These are phyloP conservation scores for Aphanoascus verrucosus DNA, from an alignment of 2,329 filamentous ascomycete genomes.

Conservation along the genomic window DNA sequence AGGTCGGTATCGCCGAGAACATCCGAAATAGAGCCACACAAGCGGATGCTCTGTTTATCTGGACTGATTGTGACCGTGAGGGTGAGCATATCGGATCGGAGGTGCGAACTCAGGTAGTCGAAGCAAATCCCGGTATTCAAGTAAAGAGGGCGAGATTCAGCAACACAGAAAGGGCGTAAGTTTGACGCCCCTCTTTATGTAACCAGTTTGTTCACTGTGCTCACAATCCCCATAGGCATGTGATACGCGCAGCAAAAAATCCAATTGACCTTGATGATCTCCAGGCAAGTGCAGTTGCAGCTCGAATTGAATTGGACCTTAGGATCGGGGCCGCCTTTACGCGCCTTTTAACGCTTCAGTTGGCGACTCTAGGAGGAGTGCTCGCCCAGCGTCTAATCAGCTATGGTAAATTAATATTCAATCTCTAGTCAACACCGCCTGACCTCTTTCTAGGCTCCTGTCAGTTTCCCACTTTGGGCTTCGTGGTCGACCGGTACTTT, in stretches of 20 bases:
- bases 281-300: slow-evolving; percentile 76
- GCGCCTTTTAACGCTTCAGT: slow-evolving; percentile 66
- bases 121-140: slow-evolving; percentile 61
- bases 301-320: slow-evolving; percentile 84
- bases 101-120: slow-evolving; percentile 68
- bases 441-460: slow-evolving; percentile 55
- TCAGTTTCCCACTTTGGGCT: slow-evolving; percentile 92
- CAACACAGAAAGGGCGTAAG: slow-evolving; percentile 84
- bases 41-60: slow-evolving; percentile 74
- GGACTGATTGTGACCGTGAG: slow-evolving; percentile 97
- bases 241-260: slow-evolving; percentile 68
- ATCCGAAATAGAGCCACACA: slow-evolving; percentile 67
- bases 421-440: slow-evolving; percentile 8
- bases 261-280: slow-evolving; percentile 70
- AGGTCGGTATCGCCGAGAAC: slow-evolving; percentile 70
- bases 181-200: slow-evolving; percentile 17
- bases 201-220: slow-evolving; percentile 10
- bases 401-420: slow-evolving; percentile 51
- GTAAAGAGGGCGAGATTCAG: slow-evolving; percentile 85
- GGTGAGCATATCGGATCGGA: slow-evolving; percentile 93
- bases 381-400: slow-evolving; percentile 60
- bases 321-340: slow-evolving; percentile 90
- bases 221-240: slow-evolving; percentile 49
- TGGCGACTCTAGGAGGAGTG: slow-evolving; percentile 60
- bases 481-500: slow-evolving; percentile 93